These are phyloP conservation scores for Rubia yunnanensis DNA, from an alignment of 257 asterid genomes.

Conservation along the genomic window DNA sequence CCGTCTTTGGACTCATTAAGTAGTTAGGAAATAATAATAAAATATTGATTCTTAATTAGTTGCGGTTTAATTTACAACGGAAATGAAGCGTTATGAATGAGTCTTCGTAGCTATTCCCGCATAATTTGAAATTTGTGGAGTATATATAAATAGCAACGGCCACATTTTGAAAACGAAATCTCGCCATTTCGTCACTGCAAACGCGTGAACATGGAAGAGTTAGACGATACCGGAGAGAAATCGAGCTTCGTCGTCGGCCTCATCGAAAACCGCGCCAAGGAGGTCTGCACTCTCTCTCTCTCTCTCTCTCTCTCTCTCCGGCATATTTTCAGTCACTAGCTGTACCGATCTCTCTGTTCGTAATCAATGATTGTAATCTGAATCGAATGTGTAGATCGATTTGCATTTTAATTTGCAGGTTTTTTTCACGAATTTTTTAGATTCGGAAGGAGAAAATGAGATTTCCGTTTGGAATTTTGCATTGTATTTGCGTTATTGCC, in stretches of 20 bases:
- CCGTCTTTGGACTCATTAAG: too few relatives aligned
- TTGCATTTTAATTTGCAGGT: background rate
- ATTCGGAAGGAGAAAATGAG: background rate
- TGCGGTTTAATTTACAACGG: background rate
- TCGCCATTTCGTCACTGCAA: background rate
- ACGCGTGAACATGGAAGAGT: constrained; percentile 42
- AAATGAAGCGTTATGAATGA: background rate
- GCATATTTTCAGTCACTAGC: background rate
- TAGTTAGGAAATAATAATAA: too few relatives aligned
- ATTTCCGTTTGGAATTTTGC: background rate
- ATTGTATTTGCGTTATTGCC: background rate
- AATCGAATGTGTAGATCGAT: background rate
- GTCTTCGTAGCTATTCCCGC: background rate
- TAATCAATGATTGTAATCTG: background rate
- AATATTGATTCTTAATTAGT: too few relatives aligned
- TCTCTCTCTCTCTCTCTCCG: background rate
- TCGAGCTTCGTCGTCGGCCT: constrained; percentile 83
- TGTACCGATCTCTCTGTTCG: background rate
- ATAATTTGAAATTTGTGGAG: background rate
- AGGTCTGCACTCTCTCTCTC: constrained; percentile 42
- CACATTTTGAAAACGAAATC: background rate
- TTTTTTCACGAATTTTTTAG: background rate
- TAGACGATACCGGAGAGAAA: constrained; percentile 54
- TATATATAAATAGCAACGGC: constrained; percentile 1
- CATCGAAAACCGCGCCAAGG: constrained; percentile 91